A percentile compares a stretch with the other conserved stretches of the same genome.
phyloP scores from a whole-genome alignment of 768 basidiomycete species.

The Agrocybe chaxingu region DNA sequence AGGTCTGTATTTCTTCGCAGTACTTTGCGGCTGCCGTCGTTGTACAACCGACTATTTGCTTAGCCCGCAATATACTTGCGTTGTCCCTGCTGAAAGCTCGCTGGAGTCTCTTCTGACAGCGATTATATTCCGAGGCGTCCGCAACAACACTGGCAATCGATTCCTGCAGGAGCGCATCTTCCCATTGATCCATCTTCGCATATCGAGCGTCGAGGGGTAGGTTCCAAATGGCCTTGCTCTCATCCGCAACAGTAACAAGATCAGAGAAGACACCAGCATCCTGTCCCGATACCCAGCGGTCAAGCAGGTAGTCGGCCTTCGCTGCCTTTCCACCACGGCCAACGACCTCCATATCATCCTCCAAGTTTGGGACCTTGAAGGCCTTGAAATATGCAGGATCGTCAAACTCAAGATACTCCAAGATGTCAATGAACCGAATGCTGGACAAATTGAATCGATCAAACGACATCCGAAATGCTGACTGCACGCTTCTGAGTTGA shows the following conservation, averaged over 20 bases:
- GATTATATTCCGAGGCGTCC: slow-evolving; percentile 6
- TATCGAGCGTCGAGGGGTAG: not conserved
- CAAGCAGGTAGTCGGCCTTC: slow-evolving; percentile 36
- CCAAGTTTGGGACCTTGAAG: slow-evolving; percentile 34
- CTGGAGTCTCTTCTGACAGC: slow-evolving; percentile 3
- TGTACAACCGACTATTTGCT: slow-evolving; percentile 63
- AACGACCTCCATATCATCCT: slow-evolving; percentile 42
- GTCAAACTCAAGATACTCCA: slow-evolving; percentile 48
- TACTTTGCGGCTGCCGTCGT: slow-evolving; percentile 71
- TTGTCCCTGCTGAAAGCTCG: slow-evolving; percentile 12
- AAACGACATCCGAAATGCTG: too few species aligned
- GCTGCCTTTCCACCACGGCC: slow-evolving; percentile 34
- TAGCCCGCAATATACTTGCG: slow-evolving; percentile 32
- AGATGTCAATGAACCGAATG: slow-evolving; percentile 25
- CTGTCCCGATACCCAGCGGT: slow-evolving; percentile 41
- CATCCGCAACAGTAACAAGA: not conserved
- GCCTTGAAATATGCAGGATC: slow-evolving; percentile 36
- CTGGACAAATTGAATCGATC: not conserved
- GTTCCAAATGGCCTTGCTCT: not conserved
- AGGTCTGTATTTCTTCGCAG: slow-evolving; percentile 39
- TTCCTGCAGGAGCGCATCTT: slow-evolving; percentile 3
- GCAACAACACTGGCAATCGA: not conserved
- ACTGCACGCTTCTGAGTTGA: slow-evolving; percentile 4
- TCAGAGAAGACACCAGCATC: slow-evolving; percentile 38
- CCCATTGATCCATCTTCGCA: not conserved